Conservation (phyloP, 805 yeast genomes). For the Spathaspora gorwiae region DNA sequence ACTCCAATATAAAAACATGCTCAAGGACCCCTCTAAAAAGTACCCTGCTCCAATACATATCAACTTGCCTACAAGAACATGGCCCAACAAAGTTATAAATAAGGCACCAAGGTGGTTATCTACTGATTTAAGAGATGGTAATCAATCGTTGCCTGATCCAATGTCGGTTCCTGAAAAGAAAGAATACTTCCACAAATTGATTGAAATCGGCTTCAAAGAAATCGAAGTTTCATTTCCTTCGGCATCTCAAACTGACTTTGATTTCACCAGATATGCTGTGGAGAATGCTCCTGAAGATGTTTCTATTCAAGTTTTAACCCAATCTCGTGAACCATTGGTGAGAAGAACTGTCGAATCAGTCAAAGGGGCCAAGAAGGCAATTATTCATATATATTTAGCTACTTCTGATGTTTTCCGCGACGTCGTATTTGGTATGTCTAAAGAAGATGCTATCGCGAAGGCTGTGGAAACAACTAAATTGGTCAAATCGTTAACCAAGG, state of each 20-base stretch:
- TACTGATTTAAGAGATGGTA: conserved; percentile 77
- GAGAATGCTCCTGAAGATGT: conserved; percentile 77
- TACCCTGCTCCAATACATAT: conserved; percentile 55
- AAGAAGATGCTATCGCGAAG: conserved; percentile 60
- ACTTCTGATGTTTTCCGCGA: conserved; percentile 73
- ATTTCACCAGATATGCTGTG: conserved; percentile 75
- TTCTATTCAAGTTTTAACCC: conserved; percentile 67
- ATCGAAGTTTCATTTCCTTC: conserved; percentile 79
- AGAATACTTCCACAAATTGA: conserved; percentile 65
- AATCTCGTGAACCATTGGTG: conserved; percentile 70
- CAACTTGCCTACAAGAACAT: conserved; percentile 55
- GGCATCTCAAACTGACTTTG: conserved; percentile 79
- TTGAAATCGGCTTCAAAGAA: conserved; percentile 75
- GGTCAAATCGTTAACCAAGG: conserved; percentile 67
- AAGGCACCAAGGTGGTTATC: conserved; percentile 80
- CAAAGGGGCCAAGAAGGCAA: conserved; percentile 68
- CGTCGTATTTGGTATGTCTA: conserved; percentile 68
- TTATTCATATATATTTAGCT: conserved; percentile 69
- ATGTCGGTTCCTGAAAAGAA: conserved; percentile 73
- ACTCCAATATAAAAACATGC: conserved; percentile 40
- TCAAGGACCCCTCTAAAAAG: conserved; percentile 63
- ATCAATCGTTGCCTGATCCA: conserved; percentile 79
- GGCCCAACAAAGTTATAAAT: conserved; percentile 65
- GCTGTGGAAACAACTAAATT: conserved; percentile 69
- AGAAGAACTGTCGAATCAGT: conserved; percentile 71